Percentiles rank a stretch among this genome's conserved stretches.
Conservation (phyloP, 257 asterid species). For the Coffea canephora region DNA sequence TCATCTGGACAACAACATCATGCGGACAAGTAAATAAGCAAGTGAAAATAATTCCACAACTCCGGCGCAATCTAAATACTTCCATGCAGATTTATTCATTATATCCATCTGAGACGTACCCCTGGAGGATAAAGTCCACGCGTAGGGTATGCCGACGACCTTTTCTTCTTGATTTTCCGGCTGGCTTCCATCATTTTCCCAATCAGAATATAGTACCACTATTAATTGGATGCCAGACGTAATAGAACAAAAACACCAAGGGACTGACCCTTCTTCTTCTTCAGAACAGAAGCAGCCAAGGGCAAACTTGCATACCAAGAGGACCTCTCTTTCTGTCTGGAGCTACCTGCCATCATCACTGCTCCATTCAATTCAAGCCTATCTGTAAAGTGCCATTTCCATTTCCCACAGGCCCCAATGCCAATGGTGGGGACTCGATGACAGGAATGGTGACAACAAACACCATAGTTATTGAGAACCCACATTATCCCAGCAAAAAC, state of each 20-base stretch:
- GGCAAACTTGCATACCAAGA: not conserved
- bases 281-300: not conserved
- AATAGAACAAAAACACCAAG: not conserved
- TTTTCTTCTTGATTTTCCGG: not conserved
- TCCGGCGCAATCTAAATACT: no score
- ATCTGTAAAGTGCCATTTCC: not conserved
- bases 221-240: not conserved
- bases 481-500: not conserved
- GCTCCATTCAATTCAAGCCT: not conserved
- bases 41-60: no score
- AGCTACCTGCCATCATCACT: not conserved
- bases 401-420: not conserved
- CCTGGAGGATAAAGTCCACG: no score
- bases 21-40: no score
- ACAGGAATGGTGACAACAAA: not conserved
- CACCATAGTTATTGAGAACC: not conserved
- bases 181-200: not conserved
- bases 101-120: no score
- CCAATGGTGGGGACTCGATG: not conserved
- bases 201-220: not conserved
- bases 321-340: not conserved
- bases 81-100: no score
- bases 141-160: not conserved
- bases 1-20: no score
- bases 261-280: not conserved